Percentiles rank a stretch among this genome's conserved stretches.
These are phyloP conservation scores for Penicillium manginii DNA, from an alignment of 495 filamentous ascomycete species.

Conservation along the genomic window DNA sequence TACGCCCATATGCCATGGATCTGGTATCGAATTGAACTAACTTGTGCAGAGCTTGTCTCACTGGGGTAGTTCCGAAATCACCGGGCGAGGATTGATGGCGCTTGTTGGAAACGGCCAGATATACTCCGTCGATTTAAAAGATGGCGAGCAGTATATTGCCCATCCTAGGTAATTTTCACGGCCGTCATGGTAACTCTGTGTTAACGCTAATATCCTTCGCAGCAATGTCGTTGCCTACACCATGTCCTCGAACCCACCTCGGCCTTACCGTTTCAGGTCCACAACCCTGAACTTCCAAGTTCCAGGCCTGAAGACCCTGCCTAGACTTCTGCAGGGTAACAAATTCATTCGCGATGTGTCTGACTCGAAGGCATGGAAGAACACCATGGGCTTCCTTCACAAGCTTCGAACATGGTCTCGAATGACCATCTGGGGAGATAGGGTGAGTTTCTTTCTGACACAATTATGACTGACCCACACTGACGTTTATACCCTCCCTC, in stretches of 20 bases:
- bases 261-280: conserved; percentile 83
- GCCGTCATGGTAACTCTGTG: neutral
- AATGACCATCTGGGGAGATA: conserved; percentile 89
- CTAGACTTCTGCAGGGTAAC: conserved; percentile 59
- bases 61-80: conserved; percentile 88
- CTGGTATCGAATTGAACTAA: conserved; percentile 39
- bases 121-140: conserved; percentile 76
- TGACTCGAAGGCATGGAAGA: conserved; percentile 70
- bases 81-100: conserved; percentile 84
- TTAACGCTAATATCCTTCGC: conserved; percentile 21
- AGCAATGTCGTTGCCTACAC: conserved; percentile 91
- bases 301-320: conserved; percentile 60
- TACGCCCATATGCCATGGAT: neutral
- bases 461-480: neutral
- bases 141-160: conserved; percentile 83
- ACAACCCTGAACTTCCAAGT: conserved; percentile 77
- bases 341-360: conserved; percentile 73
- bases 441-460: conserved; percentile 46
- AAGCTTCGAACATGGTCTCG: conserved; percentile 72
- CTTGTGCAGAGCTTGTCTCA: conserved; percentile 69
- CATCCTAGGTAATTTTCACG: conserved; percentile 69
- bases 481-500: conserved; percentile 8
- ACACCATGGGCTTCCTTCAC: conserved; percentile 61
- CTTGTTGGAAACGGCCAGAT: conserved; percentile 84
- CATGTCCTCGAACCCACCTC: conserved; percentile 69